Evolutionary conservation across 345 rosid species (phyloP), one percentile per base, ranked within the genome.

Genomic region (Geranium brycei): DNA sequence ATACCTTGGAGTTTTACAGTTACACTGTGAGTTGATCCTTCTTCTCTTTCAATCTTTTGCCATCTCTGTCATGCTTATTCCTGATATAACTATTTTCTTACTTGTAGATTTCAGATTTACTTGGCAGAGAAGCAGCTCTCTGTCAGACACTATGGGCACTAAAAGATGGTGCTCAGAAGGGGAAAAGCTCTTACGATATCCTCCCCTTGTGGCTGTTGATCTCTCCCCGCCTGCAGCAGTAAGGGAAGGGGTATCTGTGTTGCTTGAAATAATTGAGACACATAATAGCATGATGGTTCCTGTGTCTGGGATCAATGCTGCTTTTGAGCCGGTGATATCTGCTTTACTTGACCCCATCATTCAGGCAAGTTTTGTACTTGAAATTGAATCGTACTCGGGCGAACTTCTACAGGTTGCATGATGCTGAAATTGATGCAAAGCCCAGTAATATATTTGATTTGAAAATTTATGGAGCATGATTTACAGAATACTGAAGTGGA

Each of bases 151-250:
- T 93, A 69, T 84, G 91, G 86, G 76, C 78, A 69, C 87, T 93
- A 56, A 93, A 85, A 66, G 92, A 88, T 78, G 97, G 96, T 70
- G 83, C 99, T 19, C 95, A 87, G 71, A 93, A 59, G 96, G 97
- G 62, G 97, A 93, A 80, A 93, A 87, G 81, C 92, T 93, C 71
- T 74, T 93, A 66, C 91, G 89, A 12, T 91, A 88, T 80, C 96
- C 96, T 75, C 99, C 99, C 28, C 99, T 90, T 62, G 90, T 93
- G 60, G 84, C 97, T 30, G 74, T 74, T 66, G 97, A 93, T 83
- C 97, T 93, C 41, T 85, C 97, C 69, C 96, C 99, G 1, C 97
- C 99, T 61, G 79, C 90, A 38, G 97, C 95, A 40, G 96, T 93
- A 68, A 82, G 88, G 69, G 99, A 90, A 72, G 99, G 95, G 75